Evolutionary conservation across 106 monocot species (phyloP), one percentile per base, ranked within the genome.

Genomic region (Dioscorea dumetorum): DNA sequence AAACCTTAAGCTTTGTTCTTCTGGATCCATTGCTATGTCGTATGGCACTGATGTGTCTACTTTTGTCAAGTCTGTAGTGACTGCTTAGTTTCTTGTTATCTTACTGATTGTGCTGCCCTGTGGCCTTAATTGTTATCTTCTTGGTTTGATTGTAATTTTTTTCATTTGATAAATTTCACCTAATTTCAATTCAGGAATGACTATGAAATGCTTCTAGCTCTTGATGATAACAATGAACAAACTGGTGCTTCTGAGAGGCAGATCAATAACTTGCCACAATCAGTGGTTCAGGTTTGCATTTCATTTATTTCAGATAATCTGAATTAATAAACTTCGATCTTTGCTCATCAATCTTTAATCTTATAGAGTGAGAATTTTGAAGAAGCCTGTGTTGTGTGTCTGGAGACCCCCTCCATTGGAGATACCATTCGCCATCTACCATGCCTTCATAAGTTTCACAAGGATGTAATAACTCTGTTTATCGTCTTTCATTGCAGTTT

Each of bases 211-310:
- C 60, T 87, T 48, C 67, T 82, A 62, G 48, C 82, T 33, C 81
- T 87, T 58, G 93, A 93, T 70, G 79, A 83, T 12, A 81, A 85
- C 61, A 85, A 72, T 57, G 70, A 81, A 78, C 82, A 77, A 65
- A 24, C 33, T 53, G 86, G 88, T 48, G 90, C 85, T 75, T 79
- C 87, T 41, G 67, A 79, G 15, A 62, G n/a, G n/a, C 87, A 88
- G 68, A 99, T 93, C 50, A 87, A 85, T 53, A 87, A 63, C 62
- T 75, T 99, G 68, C 99, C 99, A 49, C 69, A 78, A 50, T 87
- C 90, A 19, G 57, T 80, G 28, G 63, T 90, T 61, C 79, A 90
- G 99, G 99, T 99, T 18, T 23, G 24, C 54, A 41, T 41, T 41
- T 41, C 41, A 6, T 41, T 41, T 41, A 41, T 41, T 41, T 41